These are phyloP conservation scores for Myxozyma geophila DNA, from an alignment of 805 yeast species.

Conservation along the genomic window DNA sequence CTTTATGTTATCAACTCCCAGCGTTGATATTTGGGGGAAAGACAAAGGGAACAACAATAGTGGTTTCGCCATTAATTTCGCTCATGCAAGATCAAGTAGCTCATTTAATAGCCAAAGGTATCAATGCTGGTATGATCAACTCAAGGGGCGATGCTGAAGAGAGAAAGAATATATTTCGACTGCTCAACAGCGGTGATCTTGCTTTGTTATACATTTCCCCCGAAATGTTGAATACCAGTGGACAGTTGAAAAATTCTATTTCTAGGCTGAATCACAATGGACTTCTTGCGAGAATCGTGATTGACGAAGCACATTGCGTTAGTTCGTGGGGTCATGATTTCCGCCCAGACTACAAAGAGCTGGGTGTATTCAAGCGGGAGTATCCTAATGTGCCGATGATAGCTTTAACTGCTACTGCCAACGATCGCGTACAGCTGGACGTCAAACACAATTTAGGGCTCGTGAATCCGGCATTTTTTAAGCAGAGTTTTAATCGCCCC, in stretches of 20 bases:
- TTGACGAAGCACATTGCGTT: constrained; percentile 98
- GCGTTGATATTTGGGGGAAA: constrained; percentile 77
- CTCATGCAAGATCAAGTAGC: constrained; percentile 97
- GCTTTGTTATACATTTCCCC: constrained; percentile 89
- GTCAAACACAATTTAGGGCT: constrained; percentile 77
- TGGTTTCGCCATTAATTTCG: constrained; percentile 91
- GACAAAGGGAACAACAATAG: constrained; percentile 85
- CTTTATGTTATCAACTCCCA: constrained; percentile 92
- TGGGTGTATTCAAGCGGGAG: constrained; percentile 69
- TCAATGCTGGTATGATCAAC: constrained; percentile 86
- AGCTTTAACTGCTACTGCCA: constrained; percentile 98
- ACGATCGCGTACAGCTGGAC: constrained; percentile 84
- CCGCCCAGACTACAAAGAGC: constrained; percentile 89
- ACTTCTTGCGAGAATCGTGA: constrained; percentile 79
- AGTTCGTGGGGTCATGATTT: constrained; percentile 99
- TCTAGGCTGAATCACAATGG: constrained; percentile 57
- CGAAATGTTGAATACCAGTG: constrained; percentile 85
- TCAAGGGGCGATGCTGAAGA: constrained; percentile 72
- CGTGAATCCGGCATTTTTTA: constrained; percentile 59
- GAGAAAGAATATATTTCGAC: constrained; percentile 62
- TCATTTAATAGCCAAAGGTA: constrained; percentile 67
- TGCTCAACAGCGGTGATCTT: constrained; percentile 67
- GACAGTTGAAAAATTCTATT: constrained; percentile 67
- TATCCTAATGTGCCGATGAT: constrained; percentile 86
- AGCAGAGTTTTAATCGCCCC: constrained; percentile 90